A percentile compares a stretch with the other conserved stretches of the same genome.
These are phyloP conservation scores for Aspergillus cavernicola DNA, from an alignment of 495 filamentous ascomycete species.

Conservation along the genomic window DNA sequence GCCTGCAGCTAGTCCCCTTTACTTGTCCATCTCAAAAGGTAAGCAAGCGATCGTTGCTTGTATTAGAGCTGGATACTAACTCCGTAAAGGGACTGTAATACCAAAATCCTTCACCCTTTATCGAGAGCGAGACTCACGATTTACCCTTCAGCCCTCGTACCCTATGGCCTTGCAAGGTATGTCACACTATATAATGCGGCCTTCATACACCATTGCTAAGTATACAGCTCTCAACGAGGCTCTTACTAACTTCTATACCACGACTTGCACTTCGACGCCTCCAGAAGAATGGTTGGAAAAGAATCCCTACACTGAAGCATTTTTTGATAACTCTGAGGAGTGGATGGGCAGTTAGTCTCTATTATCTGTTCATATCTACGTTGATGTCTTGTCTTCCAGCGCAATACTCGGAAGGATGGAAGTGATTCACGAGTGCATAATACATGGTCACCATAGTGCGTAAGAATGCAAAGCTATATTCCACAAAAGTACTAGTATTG, in stretches of 20 bases:
- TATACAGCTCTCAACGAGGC: background rate
- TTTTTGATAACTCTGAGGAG: conserved; percentile 6
- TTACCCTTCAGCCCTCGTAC: background rate
- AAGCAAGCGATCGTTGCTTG: background rate
- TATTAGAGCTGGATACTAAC: background rate
- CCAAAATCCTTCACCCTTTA: background rate
- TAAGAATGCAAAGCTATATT: too few species aligned
- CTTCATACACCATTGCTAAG: background rate
- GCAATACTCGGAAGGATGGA: too few species aligned
- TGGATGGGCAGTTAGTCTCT: conserved; percentile 6
- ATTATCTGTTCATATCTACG: too few species aligned
- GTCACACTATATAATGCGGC: background rate
- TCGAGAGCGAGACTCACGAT: background rate
- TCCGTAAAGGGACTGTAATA: background rate
- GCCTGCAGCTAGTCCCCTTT: background rate
- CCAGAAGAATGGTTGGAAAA: conserved; percentile 6
- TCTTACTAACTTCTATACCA: background rate
- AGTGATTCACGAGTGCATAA: too few species aligned
- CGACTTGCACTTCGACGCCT: conserved; percentile 1
- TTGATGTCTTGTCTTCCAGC: too few species aligned
- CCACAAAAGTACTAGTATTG: too few species aligned
- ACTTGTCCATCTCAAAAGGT: background rate
- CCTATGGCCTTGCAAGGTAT: conserved; percentile 3
- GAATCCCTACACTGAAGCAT: conserved; percentile 3
- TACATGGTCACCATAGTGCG: too few species aligned